Conservation (phyloP, 176 grass and related monocot genomes). For the Hordeum marinum region DNA sequence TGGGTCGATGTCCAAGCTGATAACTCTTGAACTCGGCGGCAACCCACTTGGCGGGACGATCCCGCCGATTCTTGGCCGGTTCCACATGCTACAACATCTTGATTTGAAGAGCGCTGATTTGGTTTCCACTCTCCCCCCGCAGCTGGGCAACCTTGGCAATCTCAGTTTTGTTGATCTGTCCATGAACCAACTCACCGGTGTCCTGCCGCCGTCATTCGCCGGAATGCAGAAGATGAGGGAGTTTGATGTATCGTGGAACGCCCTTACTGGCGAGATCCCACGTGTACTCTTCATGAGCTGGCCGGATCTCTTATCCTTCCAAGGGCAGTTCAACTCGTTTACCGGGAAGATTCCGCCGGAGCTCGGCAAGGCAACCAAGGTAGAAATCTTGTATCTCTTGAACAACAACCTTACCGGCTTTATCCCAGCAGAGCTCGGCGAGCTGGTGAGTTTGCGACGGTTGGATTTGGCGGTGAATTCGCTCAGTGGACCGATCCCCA, state of each 20-base stretch:
- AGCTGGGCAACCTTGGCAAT: constrained; percentile 23
- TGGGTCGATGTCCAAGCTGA: constrained; percentile 23
- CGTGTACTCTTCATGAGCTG: neutral
- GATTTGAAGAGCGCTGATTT: neutral
- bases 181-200: neutral
- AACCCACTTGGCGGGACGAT: constrained; percentile 20
- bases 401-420: too few relatives aligned
- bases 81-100: constrained; percentile 22
- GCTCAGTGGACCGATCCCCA: too few relatives aligned
- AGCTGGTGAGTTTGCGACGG: too few relatives aligned
- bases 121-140: constrained; percentile 22
- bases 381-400: too few relatives aligned
- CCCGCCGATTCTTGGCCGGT: constrained; percentile 19
- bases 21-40: constrained; percentile 17
- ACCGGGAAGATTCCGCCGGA: too few relatives aligned
- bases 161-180: constrained; percentile 15
- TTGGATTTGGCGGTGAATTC: too few relatives aligned
- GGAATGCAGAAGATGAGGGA: neutral
- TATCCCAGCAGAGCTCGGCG: too few relatives aligned
- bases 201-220: neutral
- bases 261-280: neutral
- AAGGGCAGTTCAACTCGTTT: too few relatives aligned
- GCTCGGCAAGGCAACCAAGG: too few relatives aligned
- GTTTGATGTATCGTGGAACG: neutral
- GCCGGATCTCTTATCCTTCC: neutral